Evolutionary conservation across 306 rosid genomes (phyloP).

Genomic region (Inga leiocalycina): DNA sequence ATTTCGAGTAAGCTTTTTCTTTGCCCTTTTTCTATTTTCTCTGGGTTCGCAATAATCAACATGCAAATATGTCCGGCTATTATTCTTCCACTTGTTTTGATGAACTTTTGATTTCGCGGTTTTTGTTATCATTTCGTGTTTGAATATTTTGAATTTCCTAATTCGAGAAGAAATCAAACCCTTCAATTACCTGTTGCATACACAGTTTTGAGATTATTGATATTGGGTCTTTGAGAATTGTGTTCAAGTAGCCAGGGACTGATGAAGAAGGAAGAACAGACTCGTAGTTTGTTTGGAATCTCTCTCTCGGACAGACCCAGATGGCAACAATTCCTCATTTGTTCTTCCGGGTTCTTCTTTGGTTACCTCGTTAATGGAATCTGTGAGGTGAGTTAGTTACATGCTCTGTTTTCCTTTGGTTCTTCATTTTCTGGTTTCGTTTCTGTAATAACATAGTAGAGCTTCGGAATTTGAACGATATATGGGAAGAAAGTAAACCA

Average conservation of each 20-base stretch:
- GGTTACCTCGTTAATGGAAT: conserved; percentile 93
- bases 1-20: conserved; percentile 6
- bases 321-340: conserved; percentile 94
- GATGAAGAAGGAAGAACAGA: conserved; percentile 84
- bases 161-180: background rate
- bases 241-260: background rate
- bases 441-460: background rate
- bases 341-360: conserved; percentile 96
- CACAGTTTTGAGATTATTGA: background rate
- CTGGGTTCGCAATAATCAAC: conserved; percentile 42
- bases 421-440: conserved; percentile 24
- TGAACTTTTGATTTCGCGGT: background rate
- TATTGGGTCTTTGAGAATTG: conserved; percentile 24
- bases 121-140: background rate
- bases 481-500: background rate
- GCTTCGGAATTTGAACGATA: background rate
- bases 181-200: background rate
- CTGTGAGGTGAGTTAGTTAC: conserved; percentile 69
- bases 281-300: conserved; percentile 86
- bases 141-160: background rate
- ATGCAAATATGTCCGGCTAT: conserved; percentile 46
- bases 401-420: conserved; percentile 16
- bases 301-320: conserved; percentile 81
- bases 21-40: background rate
- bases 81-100: conserved; percentile 8